Evolutionary conservation across 768 basidiomycete species (phyloP).

Genomic region (Gymnopilus junonius): DNA sequence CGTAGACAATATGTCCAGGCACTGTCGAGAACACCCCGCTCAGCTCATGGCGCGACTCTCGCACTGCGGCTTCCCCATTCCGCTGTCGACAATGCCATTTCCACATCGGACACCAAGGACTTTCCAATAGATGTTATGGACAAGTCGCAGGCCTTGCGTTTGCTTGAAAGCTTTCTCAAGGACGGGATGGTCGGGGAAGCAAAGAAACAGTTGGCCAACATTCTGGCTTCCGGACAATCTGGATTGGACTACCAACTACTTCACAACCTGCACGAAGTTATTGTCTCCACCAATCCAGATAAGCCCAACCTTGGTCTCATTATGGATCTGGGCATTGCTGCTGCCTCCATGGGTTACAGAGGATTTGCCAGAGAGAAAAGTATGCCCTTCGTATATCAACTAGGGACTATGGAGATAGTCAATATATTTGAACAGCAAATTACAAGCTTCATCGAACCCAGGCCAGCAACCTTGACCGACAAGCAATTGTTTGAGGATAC

Average conservation of each 20-base stretch:
- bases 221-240: constrained; percentile 9
- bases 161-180: constrained; percentile 31
- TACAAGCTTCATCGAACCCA: not conserved
- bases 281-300: constrained; percentile 29
- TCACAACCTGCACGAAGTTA: constrained; percentile 17
- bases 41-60: not conserved
- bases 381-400: constrained; percentile 26
- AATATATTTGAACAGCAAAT: constrained; percentile 20
- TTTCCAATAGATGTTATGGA: constrained; percentile 29
- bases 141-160: constrained; percentile 15
- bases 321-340: constrained; percentile 44
- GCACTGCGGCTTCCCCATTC: constrained; percentile 12
- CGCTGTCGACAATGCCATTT: not conserved
- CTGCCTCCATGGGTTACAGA: constrained; percentile 51
- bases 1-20: constrained; percentile 1
- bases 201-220: constrained; percentile 15
- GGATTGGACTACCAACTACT: constrained; percentile 15
- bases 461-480: not conserved
- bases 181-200: constrained; percentile 35
- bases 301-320: constrained; percentile 38
- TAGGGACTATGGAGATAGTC: constrained; percentile 11
- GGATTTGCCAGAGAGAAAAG: constrained; percentile 17
- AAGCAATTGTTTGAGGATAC: constrained; percentile 35
- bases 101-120: not conserved
- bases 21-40: not conserved